Base-by-base conservation (phyloP, 1,284 basidiomycete genomes). In the Melampsora larici-populina region DNA sequence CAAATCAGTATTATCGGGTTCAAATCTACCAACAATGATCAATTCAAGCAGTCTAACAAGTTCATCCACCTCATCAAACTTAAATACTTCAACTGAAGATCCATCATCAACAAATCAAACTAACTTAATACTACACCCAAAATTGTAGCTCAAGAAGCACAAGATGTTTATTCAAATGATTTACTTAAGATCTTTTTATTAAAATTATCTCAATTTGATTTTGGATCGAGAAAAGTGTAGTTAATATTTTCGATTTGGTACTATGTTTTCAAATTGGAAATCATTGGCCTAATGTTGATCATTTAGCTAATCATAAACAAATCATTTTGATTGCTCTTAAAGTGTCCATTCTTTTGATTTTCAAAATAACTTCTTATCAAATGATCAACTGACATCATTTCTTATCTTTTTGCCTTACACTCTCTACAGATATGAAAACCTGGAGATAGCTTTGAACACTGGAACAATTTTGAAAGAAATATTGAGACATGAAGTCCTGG, bases 381-480 rank as follows among this genome's bases (percentile, higher is more conserved):
- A 18, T 33, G 21, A 49, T 68, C 63, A 15, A 58, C 29, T 1
- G 18, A 4, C 9, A 21, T 2, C 11, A 29, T 17, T 70, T 31
- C 64, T 31, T 49, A 31, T 78, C 73, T 46, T 29, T 26, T 5
- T 26, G 31, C 65, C 55, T 43, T 24, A 70, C 65, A 36, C 24
- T n/a, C 24, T 31, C 0, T n/a, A 46, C 79, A 88, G 87, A 1
- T 99, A 99, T 83, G 90, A 90, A 84, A 94, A 97, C 81, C 91
- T 95, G 81, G 96, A 99, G 79, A 88, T 98, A 66, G 94, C 95
- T 6, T 87, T 99, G 78, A 99, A 99, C 83, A 98, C 97, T 0
- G 97, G 97, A 9, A 96, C 98, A 92, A 92, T 99, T 78, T 86
- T 99, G 69, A 91, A 94, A 81, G 97, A 99, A 86, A 98, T 99